Evolutionary conservation across 2,329 filamentous ascomycete species (phyloP).

Genomic region (Fusarium guadeloupense): DNA sequence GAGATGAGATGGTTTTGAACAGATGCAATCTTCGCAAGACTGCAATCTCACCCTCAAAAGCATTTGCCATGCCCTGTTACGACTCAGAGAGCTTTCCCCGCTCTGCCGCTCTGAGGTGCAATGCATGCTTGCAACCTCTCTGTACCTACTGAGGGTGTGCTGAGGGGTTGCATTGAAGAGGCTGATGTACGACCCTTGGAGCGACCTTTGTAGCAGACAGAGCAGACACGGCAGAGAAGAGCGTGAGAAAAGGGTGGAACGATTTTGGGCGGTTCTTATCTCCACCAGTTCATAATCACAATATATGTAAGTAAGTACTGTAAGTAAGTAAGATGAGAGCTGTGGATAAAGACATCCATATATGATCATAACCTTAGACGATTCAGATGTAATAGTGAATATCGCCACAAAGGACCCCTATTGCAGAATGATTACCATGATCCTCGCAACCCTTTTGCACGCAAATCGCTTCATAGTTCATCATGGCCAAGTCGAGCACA

Average conservation of each 20-base stretch:
- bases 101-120: not conserved
- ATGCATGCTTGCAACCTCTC: constrained; percentile 12
- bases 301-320: not conserved
- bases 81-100: constrained; percentile 18
- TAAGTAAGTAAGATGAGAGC: not conserved
- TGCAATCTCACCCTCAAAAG: not conserved
- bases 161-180: constrained; percentile 7
- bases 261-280: constrained; percentile 18
- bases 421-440: constrained; percentile 10
- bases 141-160: constrained; percentile 9
- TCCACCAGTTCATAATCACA: constrained; percentile 24
- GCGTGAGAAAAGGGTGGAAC: constrained; percentile 25
- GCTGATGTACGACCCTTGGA: constrained; percentile 16
- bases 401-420: constrained; percentile 28
- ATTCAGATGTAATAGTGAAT: not conserved
- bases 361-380: no score
- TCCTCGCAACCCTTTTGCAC: constrained; percentile 5
- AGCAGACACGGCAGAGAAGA: no score
- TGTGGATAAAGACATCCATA: no score
- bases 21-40: not conserved
- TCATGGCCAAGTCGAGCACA: not conserved
- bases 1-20: no score
- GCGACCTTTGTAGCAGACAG: not conserved
- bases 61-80: not conserved
- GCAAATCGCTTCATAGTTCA: constrained; percentile 5